These are phyloP conservation scores for Neocatenulostroma microsporum DNA, from an alignment of 2,329 filamentous ascomycete species.

Conservation along the genomic window DNA sequence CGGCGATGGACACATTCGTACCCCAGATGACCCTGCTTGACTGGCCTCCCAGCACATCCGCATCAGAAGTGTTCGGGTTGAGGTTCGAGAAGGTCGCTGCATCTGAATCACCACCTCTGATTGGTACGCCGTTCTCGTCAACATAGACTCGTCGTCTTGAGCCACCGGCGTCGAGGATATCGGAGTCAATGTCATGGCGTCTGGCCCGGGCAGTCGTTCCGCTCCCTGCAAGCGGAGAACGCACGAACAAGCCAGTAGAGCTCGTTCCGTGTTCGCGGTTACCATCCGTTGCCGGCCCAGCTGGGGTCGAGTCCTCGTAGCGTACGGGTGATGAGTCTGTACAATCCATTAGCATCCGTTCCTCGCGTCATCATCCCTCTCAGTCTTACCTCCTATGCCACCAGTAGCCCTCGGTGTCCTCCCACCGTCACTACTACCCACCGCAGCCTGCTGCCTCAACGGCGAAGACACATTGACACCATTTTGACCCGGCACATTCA, in stretches of 20 bases:
- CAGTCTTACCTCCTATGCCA: conserved; percentile 53
- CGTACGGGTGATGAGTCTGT: conserved; percentile 85
- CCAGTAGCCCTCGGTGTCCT: conserved; percentile 63
- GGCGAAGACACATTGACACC: conserved; percentile 45
- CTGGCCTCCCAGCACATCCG: conserved; percentile 73
- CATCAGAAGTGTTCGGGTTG: conserved; percentile 83
- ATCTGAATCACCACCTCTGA: conserved; percentile 48
- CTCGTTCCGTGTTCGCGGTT: conserved; percentile 54
- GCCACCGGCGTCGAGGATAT: conserved; percentile 52
- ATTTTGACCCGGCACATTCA: conserved; percentile 25
- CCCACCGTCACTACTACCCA: conserved; percentile 49
- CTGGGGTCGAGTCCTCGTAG: conserved; percentile 72
- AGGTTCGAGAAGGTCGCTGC: conserved; percentile 57
- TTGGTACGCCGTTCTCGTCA: conserved; percentile 55
- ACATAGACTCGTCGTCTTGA: conserved; percentile 53
- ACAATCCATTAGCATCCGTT: conserved; percentile 11
- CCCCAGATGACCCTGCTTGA: conserved; percentile 88
- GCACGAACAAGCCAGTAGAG: conserved; percentile 74
- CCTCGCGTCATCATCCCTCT: conserved; percentile 1
- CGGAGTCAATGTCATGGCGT: conserved; percentile 81
- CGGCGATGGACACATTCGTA: conserved; percentile 88
- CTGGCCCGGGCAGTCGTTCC: conserved; percentile 51
- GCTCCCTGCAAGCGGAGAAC: conserved; percentile 52
- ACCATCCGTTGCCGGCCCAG: conserved; percentile 32
- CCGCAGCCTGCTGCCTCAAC: conserved; percentile 28